These are phyloP conservation scores for Penicillium daleae DNA, from an alignment of 495 filamentous ascomycete genomes.

Conservation along the genomic window DNA sequence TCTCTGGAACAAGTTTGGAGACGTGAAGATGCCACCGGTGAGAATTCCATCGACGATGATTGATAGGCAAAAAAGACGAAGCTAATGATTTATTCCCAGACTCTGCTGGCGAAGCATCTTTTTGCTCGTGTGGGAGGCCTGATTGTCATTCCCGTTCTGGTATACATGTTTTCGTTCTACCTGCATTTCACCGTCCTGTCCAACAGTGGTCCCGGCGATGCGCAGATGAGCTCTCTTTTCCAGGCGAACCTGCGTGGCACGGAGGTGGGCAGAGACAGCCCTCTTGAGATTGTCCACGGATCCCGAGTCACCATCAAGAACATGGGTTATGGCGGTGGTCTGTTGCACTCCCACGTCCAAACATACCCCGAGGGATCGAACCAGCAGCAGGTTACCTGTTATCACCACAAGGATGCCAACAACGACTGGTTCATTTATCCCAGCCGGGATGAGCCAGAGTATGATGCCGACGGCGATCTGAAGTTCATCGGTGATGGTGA, in stretches of 20 bases:
- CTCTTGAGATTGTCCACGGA: slow-evolving; percentile 85
- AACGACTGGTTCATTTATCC: slow-evolving; percentile 99
- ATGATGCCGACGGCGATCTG: slow-evolving; percentile 66
- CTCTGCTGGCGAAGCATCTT: slow-evolving; percentile 76
- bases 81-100: slow-evolving; percentile 37
- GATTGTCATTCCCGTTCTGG: slow-evolving; percentile 80
- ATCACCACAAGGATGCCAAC: slow-evolving; percentile 99
- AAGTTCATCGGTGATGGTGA: slow-evolving; percentile 79
- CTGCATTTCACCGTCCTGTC: slow-evolving; percentile 90
- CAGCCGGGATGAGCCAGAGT: slow-evolving; percentile 75
- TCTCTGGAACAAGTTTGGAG: slow-evolving; percentile 97
- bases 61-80: background rate
- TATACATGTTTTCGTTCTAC: slow-evolving; percentile 95
- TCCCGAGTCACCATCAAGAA: slow-evolving; percentile 95
- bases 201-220: slow-evolving; percentile 94
- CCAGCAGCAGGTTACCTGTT: slow-evolving; percentile 98
- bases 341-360: slow-evolving; percentile 97
- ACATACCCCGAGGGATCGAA: slow-evolving; percentile 91
- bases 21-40: slow-evolving; percentile 85
- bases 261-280: slow-evolving; percentile 90
- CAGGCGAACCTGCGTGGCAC: slow-evolving; percentile 94
- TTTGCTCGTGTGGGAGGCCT: slow-evolving; percentile 81
- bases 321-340: slow-evolving; percentile 97
- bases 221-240: slow-evolving; percentile 99
- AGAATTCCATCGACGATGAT: slow-evolving; percentile 14